phyloP scores from a whole-genome alignment of 2,329 filamentous ascomycete genomes.

The Zymoseptoria passerinii region DNA sequence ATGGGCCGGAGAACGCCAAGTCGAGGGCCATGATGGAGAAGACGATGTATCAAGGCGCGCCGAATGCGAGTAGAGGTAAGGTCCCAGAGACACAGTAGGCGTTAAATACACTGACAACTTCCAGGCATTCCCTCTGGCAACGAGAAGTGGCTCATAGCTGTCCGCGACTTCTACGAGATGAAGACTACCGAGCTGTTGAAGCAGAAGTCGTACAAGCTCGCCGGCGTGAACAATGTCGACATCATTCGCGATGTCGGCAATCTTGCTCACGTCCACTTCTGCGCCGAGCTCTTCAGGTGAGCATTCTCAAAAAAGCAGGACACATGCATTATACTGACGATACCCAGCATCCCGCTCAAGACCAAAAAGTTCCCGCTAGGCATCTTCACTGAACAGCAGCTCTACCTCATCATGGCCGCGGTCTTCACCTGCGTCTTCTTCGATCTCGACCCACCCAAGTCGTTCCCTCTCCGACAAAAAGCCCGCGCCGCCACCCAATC shows the following conservation, averaged over 20 bases:
- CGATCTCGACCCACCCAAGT: conserved; percentile 45
- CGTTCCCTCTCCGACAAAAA: conserved; percentile 44
- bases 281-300: conserved; percentile 41
- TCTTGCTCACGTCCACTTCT: conserved; percentile 47
- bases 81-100: background rate
- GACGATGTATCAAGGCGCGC: conserved; percentile 34
- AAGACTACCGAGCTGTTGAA: conserved; percentile 40
- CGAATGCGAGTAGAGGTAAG: conserved; percentile 9
- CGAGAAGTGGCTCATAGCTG: conserved; percentile 39
- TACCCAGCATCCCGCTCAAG: conserved; percentile 44
- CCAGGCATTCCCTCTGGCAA: conserved; percentile 20
- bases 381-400: conserved; percentile 46
- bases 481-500: conserved; percentile 40
- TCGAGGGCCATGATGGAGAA: conserved; percentile 38
- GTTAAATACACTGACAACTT: background rate
- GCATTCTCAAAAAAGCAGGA: background rate
- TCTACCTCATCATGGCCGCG: conserved; percentile 46
- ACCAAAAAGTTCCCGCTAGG: conserved; percentile 43
- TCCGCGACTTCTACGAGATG: conserved; percentile 41
- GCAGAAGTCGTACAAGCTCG: conserved; percentile 40
- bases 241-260: conserved; percentile 46
- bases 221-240: conserved; percentile 39
- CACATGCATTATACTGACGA: background rate
- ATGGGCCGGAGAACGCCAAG: conserved; percentile 33
- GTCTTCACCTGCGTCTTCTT: conserved; percentile 49